A percentile compares a stretch with the other conserved stretches of the same genome.
Evolutionary conservation across 148 eudicot genomes (phyloP).

Genomic region (Chenopodium formosanum): DNA sequence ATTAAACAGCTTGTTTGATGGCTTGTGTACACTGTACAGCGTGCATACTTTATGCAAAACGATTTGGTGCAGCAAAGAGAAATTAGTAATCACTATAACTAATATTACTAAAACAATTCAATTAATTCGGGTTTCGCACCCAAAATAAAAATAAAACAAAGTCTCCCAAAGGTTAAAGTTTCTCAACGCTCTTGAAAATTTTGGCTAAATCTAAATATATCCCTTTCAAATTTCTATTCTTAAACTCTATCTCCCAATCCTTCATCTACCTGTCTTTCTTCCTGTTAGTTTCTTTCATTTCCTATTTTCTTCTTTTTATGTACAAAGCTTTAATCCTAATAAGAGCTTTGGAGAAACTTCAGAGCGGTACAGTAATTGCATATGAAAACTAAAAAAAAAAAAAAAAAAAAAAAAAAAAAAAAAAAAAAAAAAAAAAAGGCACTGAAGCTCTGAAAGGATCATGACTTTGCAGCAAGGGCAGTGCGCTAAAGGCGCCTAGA

Average conservation of each 20-base stretch:
- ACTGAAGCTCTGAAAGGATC: neutral
- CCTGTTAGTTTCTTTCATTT: neutral
- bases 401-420: too few species aligned
- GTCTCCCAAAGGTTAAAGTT: neutral
- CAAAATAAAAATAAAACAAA: neutral
- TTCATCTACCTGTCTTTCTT: neutral
- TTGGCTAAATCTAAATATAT: slow-evolving; percentile 1
- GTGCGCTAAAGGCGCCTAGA: neutral
- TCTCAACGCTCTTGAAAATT: neutral
- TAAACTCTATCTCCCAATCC: neutral
- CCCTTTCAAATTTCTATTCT: neutral
- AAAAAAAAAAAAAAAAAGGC: too few species aligned
- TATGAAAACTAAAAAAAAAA: neutral
- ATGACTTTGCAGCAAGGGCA: neutral
- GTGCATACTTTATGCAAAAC: too few species aligned
- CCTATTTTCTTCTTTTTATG: slow-evolving; percentile 19
- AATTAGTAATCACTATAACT: neutral
- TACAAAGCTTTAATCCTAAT: slow-evolving; percentile 9
- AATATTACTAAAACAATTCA: neutral
- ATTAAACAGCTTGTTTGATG: too few species aligned
- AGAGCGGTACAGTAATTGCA: neutral
- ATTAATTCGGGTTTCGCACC: neutral
- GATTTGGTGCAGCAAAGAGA: neutral
- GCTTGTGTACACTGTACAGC: too few species aligned
- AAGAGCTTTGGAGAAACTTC: neutral